Percentiles rank a stretch among this genome's conserved stretches.
These are phyloP conservation scores for Candida tetrigidarum DNA, from an alignment of 1,139 yeast species.

Conservation along the genomic window DNA sequence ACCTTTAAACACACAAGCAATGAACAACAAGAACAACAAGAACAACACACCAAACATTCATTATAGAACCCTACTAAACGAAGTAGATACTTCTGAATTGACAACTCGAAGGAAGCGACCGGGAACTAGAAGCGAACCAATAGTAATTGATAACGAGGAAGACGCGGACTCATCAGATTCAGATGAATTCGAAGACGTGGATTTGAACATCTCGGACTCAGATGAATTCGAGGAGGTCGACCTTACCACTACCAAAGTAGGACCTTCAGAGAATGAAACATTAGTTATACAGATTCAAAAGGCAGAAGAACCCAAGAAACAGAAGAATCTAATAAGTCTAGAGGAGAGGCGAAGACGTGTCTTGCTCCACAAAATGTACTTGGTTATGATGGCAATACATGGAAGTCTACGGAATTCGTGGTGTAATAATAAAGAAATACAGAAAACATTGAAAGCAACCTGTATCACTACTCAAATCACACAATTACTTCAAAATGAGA, in stretches of 20 bases:
- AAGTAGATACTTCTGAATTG: slow-evolving; percentile 1
- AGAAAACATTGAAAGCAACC: slow-evolving; percentile 38
- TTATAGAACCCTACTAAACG: slow-evolving; percentile 13
- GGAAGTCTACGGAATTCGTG: slow-evolving; percentile 73
- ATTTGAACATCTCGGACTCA: slow-evolving; percentile 22
- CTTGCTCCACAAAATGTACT: slow-evolving; percentile 58
- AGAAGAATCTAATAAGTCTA: slow-evolving; percentile 17
- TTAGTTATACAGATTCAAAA: slow-evolving; percentile 14
- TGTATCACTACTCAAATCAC: slow-evolving; percentile 42
- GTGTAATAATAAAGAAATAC: slow-evolving; percentile 60
- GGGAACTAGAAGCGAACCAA: slow-evolving; percentile 1
- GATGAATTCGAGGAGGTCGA: slow-evolving; percentile 40
- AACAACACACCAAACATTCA: slow-evolving; percentile 9
- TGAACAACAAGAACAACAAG: background rate
- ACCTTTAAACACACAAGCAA: slow-evolving; percentile 1
- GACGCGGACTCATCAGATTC: slow-evolving; percentile 19
- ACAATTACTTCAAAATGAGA: slow-evolving; percentile 35
- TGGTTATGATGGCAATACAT: slow-evolving; percentile 64
- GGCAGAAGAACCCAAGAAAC: slow-evolving; percentile 21
- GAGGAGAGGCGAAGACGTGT: slow-evolving; percentile 18
- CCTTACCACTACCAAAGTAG: slow-evolving; percentile 15
- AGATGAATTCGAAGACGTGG: slow-evolving; percentile 40
- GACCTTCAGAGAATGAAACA: slow-evolving; percentile 5
- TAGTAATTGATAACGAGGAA: slow-evolving; percentile 1
- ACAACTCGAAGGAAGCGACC: slow-evolving; percentile 11